These are phyloP conservation scores for Boletus reticulatus DNA, from an alignment of 768 basidiomycete genomes.

Conservation along the genomic window DNA sequence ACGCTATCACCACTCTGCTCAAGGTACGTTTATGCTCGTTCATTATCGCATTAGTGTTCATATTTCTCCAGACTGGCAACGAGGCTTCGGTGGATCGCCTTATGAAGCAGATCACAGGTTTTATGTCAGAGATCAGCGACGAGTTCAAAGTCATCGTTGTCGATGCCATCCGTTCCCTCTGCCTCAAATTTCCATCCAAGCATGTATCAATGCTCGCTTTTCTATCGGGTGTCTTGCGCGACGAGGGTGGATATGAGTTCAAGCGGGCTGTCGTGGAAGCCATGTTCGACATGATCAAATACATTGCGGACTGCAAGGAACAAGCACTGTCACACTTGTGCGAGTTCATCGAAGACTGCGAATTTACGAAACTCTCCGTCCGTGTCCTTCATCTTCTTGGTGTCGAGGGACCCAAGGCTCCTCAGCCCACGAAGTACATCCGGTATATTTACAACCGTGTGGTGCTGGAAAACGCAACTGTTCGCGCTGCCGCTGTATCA, in stretches of 20 bases:
- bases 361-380: constrained; percentile 98
- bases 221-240: constrained; percentile 93
- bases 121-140: constrained; percentile 99
- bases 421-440: constrained; percentile 98
- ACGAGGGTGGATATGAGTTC: constrained; percentile 99
- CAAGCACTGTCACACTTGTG: constrained; percentile 97
- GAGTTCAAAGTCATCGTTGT: constrained; percentile 99
- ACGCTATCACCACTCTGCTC: constrained; percentile 96
- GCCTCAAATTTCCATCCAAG: constrained; percentile 98
- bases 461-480: constrained; percentile 96
- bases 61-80: constrained; percentile 80
- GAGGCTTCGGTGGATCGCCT: constrained; percentile 98
- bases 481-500: constrained; percentile 93
- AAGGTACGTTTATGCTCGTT: constrained; percentile 53
- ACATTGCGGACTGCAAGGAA: constrained; percentile 92
- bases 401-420: constrained; percentile 91
- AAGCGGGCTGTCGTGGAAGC: constrained; percentile 99
- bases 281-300: constrained; percentile 99
- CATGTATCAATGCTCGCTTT: constrained; percentile 97
- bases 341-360: constrained; percentile 99
- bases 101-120: constrained; percentile 98
- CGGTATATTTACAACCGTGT: constrained; percentile 99
- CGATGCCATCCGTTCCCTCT: constrained; percentile 95
- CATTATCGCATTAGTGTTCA: not conserved
- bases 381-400: constrained; percentile 94